A percentile compares a stretch with the other conserved stretches of the same genome.
phyloP scores from a whole-genome alignment of 768 basidiomycete genomes.

The Tephrocybe rancida region DNA sequence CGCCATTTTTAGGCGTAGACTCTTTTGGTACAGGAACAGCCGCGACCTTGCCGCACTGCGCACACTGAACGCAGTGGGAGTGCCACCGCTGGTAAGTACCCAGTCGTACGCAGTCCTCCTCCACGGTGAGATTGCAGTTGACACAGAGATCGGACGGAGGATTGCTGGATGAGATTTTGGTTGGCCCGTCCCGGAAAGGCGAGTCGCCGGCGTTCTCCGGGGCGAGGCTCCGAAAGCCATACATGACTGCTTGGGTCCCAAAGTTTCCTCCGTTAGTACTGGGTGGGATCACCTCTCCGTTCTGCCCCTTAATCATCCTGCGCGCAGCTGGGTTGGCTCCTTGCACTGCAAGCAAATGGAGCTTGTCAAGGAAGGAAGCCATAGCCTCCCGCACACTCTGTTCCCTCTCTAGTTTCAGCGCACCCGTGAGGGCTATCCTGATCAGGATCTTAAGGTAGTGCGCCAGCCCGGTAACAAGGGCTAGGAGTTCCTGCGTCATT shows the following conservation, averaged over 20 bases:
- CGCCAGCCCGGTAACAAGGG: conserved; percentile 97
- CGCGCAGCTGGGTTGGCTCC: conserved; percentile 79
- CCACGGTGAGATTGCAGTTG: conserved; percentile 86
- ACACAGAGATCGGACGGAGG: conserved; percentile 92
- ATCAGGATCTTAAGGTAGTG: conserved; percentile 99
- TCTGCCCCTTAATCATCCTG: conserved; percentile 74
- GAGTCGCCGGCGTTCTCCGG: conserved; percentile 91
- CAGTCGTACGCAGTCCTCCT: conserved; percentile 94
- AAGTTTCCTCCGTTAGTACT: conserved; percentile 52
- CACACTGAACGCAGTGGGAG: conserved; percentile 89
- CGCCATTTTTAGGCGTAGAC: conserved; percentile 51
- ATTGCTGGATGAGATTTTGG: conserved; percentile 60
- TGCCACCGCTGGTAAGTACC: conserved; percentile 99
- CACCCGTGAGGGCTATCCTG: conserved; percentile 94
- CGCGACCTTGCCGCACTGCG: conserved; percentile 75
- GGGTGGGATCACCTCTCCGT: conserved; percentile 58
- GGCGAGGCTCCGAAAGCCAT: conserved; percentile 91
- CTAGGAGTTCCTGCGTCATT: conserved; percentile 96
- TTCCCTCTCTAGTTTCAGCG: conserved; percentile 93
- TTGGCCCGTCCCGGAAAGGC: conserved; percentile 61
- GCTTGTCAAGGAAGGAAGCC: conserved; percentile 87
- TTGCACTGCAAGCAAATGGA: conserved; percentile 88
- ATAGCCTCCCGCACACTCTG: conserved; percentile 82
- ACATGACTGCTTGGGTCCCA: conserved; percentile 87
- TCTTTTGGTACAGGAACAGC: conserved; percentile 63